Conservation (phyloP, 2,329 filamentous ascomycete genomes). For the Curvularia spicifera region DNA sequence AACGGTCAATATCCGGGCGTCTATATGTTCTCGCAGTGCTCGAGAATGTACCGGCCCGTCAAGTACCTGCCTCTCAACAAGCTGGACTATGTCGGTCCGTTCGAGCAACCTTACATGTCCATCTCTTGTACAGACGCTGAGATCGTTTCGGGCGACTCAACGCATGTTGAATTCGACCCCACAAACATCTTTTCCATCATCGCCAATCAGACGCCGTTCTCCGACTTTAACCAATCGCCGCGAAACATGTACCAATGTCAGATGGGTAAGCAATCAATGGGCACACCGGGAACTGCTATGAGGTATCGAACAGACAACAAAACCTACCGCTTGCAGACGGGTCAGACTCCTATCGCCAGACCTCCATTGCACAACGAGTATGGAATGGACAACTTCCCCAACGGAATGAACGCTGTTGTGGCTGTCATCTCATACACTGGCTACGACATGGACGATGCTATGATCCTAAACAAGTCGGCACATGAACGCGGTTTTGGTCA, state of each 20-base stretch:
- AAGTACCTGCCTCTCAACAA: conserved; percentile 89
- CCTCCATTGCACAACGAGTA: conserved; percentile 94
- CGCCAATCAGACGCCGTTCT: conserved; percentile 98
- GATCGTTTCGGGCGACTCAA: conserved; percentile 84
- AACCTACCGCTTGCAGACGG: conserved; percentile 90
- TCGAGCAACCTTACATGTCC: conserved; percentile 98
- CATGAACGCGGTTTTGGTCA: conserved; percentile 96
- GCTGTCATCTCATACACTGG: conserved; percentile 98
- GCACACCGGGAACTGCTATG: conserved; percentile 85
- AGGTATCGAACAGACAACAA: conserved; percentile 96
- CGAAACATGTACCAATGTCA: conserved; percentile 95
- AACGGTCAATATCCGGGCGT: conserved; percentile 96
- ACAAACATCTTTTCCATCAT: conserved; percentile 98
- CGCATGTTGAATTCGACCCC: conserved; percentile 91
- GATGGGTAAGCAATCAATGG: conserved; percentile 96
- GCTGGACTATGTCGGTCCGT: conserved; percentile 86
- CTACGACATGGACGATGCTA: conserved; percentile 99
- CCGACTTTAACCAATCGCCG: conserved; percentile 97
- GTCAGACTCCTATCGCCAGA: conserved; percentile 92
- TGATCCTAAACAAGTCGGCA: conserved; percentile 98
- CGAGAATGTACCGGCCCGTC: conserved; percentile 87
- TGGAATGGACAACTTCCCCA: conserved; percentile 96
- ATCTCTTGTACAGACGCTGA: conserved; percentile 92
- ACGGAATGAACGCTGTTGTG: conserved; percentile 92
- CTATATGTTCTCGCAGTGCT: conserved; percentile 86